These are phyloP conservation scores for Manihot esculenta DNA, from an alignment of 441 rosid genomes.

Conservation along the genomic window DNA sequence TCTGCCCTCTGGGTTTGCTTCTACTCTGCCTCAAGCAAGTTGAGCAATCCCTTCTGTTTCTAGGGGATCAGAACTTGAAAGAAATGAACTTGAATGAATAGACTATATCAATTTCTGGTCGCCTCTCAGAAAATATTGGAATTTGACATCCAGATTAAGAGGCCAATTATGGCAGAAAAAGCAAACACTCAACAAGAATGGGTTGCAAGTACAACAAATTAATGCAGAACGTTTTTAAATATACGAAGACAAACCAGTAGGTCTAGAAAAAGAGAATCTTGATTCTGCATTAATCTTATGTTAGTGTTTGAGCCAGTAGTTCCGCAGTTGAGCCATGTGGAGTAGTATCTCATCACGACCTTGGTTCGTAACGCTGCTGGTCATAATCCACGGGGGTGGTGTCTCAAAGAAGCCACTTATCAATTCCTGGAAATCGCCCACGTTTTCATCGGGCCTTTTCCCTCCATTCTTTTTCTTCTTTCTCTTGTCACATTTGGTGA, in stretches of 20 bases:
- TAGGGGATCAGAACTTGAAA: too few relatives aligned
- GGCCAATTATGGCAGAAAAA: neutral
- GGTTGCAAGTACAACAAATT: neutral
- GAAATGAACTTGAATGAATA: neutral
- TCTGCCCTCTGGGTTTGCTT: too few relatives aligned
- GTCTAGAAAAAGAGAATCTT: neutral
- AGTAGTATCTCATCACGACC: constrained; percentile 92
- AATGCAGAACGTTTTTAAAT: neutral
- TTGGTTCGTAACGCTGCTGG: constrained; percentile 89
- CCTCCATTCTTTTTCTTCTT: constrained; percentile 93
- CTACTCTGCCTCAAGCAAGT: neutral
- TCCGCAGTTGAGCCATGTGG: constrained; percentile 91
- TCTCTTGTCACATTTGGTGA: constrained; percentile 94
- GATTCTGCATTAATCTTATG: neutral
- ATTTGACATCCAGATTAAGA: neutral
- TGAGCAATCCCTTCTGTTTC: neutral
- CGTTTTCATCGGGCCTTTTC: constrained; percentile 77
- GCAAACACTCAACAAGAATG: neutral
- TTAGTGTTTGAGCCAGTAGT: constrained; percentile 91
- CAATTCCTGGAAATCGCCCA: constrained; percentile 69
- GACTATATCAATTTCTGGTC: neutral
- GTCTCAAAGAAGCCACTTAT: constrained; percentile 70
- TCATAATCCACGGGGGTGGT: constrained; percentile 96
- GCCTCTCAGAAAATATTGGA: neutral
- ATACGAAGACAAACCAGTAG: neutral